Evolutionary conservation across 805 yeast species (phyloP).

Genomic region (Priceomyces medius): DNA sequence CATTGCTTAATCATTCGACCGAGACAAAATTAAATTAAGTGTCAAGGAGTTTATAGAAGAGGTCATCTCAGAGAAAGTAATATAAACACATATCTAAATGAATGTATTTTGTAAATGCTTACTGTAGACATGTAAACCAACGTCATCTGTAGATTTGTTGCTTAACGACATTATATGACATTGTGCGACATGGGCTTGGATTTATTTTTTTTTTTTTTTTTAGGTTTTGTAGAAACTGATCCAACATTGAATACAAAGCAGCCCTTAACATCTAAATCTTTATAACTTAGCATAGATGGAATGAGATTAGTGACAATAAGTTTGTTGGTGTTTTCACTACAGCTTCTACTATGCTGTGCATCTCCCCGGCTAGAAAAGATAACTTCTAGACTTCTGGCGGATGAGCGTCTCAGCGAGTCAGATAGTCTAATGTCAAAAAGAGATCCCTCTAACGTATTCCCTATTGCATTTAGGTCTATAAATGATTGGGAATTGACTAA

Average conservation of each 20-base stretch:
- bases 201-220: background rate
- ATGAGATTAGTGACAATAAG: background rate
- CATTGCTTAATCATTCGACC: background rate
- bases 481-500: conserved; percentile 53
- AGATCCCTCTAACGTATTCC: conserved; percentile 21
- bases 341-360: conserved; percentile 6
- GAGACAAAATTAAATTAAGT: background rate
- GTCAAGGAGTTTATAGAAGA: background rate
- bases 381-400: conserved; percentile 10
- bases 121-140: too few species aligned
- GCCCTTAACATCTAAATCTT: too few species aligned
- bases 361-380: conserved; percentile 23
- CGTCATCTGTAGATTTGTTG: too few species aligned
- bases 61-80: background rate
- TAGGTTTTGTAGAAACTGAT: background rate
- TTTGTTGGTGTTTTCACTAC: conserved; percentile 1
- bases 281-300: too few species aligned
- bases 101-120: too few species aligned
- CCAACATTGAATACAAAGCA: too few species aligned
- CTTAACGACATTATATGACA: conserved; percentile 1
- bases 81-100: background rate
- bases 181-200: too few species aligned
- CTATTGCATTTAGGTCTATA: conserved; percentile 40
- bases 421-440: background rate
- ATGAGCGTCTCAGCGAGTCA: conserved; percentile 1